A percentile compares a stretch with the other conserved stretches of the same genome.
phyloP scores from a whole-genome alignment of 1,284 basidiomycete genomes.

The Amylostereum chailletii region DNA sequence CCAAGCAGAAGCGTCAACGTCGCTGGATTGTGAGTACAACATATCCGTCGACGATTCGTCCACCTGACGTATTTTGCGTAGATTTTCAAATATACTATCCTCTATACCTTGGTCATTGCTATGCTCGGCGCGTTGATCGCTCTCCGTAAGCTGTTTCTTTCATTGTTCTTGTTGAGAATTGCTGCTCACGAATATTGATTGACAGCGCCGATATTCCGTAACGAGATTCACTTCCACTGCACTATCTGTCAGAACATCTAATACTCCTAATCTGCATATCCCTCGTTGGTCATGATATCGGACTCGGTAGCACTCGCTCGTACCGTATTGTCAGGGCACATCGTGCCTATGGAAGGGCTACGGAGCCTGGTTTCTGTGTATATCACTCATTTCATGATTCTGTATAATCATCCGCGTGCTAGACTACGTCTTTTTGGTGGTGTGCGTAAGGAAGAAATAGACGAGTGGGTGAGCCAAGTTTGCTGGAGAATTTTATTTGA shows the following conservation, averaged over 20 bases:
- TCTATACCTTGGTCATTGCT: conserved; percentile 77
- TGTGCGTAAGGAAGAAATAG: too few relatives aligned
- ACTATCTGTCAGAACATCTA: conserved; percentile 72
- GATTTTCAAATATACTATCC: conserved; percentile 75
- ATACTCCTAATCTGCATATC: conserved; percentile 19
- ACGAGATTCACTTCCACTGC: conserved; percentile 61
- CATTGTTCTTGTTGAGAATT: neutral
- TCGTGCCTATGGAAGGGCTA: too few relatives aligned
- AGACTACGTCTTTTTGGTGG: neutral
- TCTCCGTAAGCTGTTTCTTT: conserved; percentile 48
- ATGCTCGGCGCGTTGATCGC: conserved; percentile 77
- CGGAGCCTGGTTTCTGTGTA: neutral
- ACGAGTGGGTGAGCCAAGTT: too few relatives aligned
- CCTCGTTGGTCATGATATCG: too few relatives aligned
- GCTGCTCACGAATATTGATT: conserved; percentile 7
- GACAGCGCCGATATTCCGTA: conserved; percentile 61
- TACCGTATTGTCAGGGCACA: neutral
- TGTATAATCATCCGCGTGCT: neutral
- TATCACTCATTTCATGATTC: neutral
- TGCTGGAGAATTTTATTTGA: too few relatives aligned
- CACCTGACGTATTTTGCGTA: conserved; percentile 17
- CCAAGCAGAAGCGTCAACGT: conserved; percentile 85
- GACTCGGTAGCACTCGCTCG: too few relatives aligned
- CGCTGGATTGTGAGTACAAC: conserved; percentile 72
- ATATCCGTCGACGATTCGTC: neutral